Conservation (phyloP, 257 asterid species). For the Misopates orontium region DNA sequence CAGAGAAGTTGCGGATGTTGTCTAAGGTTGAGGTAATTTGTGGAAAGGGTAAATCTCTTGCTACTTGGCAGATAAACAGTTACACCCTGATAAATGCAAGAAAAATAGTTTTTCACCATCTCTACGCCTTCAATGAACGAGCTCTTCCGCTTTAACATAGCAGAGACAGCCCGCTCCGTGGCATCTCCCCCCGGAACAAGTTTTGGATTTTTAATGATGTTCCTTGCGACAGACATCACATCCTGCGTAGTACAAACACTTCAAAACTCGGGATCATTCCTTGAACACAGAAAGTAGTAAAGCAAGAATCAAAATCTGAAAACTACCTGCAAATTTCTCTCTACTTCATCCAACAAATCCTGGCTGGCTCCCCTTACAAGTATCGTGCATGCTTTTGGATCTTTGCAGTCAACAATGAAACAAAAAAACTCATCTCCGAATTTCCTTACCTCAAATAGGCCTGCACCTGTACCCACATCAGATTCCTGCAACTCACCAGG, state of each 20-base stretch:
- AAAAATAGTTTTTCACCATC: constrained; percentile 48
- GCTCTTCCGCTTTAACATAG: constrained; percentile 82
- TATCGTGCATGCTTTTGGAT: constrained; percentile 93
- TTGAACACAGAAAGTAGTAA: constrained; percentile 6
- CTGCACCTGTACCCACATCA: constrained; percentile 95
- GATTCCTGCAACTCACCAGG: constrained; percentile 98
- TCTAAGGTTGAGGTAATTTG: neutral
- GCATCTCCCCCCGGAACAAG: constrained; percentile 99
- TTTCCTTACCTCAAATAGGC: constrained; percentile 88
- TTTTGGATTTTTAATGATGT: constrained; percentile 86
- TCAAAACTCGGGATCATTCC: constrained; percentile 18
- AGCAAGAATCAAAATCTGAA: constrained; percentile 2
- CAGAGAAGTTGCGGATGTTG: neutral
- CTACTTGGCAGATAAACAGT: neutral
- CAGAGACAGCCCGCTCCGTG: constrained; percentile 93
- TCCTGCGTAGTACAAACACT: constrained; percentile 54
- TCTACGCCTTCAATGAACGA: constrained; percentile 90
- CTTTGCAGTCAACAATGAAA: constrained; percentile 82
- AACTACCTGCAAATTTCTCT: constrained; percentile 89
- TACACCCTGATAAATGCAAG: neutral
- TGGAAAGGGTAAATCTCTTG: neutral
- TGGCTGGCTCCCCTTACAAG: constrained; percentile 97
- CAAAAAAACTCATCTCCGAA: constrained; percentile 92
- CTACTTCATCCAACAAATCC: constrained; percentile 95
- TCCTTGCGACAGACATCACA: constrained; percentile 98